Evolutionary conservation across 495 filamentous ascomycete species (phyloP).

Genomic region (Penicillium soppii): DNA sequence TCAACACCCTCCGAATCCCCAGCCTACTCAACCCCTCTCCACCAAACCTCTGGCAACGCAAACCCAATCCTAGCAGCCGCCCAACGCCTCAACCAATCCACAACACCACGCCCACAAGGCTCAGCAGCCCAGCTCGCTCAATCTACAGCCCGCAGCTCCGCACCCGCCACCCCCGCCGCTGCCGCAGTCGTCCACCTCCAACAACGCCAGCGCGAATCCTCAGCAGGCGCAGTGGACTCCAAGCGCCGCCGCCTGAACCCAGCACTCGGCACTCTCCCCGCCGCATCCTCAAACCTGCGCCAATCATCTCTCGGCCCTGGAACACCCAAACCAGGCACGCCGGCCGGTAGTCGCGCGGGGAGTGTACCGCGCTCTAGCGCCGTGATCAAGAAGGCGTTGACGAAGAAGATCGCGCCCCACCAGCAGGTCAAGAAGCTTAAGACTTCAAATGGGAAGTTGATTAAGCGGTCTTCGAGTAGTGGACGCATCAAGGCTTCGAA

Average conservation of each 20-base stretch:
- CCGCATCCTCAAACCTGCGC: constrained; percentile 70
- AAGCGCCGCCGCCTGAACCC: constrained; percentile 72
- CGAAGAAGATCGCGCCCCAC: constrained; percentile 67
- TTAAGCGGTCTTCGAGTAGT: constrained; percentile 53
- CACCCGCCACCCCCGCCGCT: constrained; percentile 65
- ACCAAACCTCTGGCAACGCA: constrained; percentile 43
- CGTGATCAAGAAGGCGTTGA: constrained; percentile 50
- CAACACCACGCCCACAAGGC: constrained; percentile 21
- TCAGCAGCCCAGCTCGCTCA: constrained; percentile 27
- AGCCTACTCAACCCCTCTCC: constrained; percentile 40
- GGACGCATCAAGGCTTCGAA: constrained; percentile 48
- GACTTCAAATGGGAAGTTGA: constrained; percentile 49
- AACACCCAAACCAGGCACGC: constrained; percentile 78
- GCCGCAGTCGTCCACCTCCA: constrained; percentile 57
- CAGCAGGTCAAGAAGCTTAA: constrained; percentile 59
- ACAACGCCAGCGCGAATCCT: constrained; percentile 71
- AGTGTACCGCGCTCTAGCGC: constrained; percentile 58
- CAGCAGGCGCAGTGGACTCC: constrained; percentile 68
- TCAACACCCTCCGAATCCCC: constrained; percentile 38
- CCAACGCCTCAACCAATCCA: constrained; percentile 46
- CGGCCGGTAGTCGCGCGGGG: constrained; percentile 61
- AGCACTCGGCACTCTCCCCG: constrained; percentile 62
- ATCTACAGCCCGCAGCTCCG: constrained; percentile 45
- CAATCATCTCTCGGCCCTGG: constrained; percentile 82
- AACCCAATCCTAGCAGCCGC: constrained; percentile 44